phyloP scores from a whole-genome alignment of 1,284 basidiomycete species.

The Stygiomarasmius scandens region DNA sequence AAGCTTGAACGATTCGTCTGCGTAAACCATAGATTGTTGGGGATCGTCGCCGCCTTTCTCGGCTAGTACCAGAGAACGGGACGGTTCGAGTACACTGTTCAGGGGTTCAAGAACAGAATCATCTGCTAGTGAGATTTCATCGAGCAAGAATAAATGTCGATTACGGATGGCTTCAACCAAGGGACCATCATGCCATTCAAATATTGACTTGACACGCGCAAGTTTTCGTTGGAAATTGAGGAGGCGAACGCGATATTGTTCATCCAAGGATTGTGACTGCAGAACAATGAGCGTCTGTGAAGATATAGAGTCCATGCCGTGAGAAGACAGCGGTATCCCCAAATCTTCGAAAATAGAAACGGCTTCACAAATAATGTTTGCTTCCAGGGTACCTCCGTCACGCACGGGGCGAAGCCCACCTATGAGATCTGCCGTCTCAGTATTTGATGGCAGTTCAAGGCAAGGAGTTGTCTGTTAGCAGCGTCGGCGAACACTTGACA shows the following conservation, averaged over 20 bases:
- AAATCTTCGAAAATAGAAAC: constrained; percentile 40
- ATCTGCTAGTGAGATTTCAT: constrained; percentile 98
- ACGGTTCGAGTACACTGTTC: constrained; percentile 95
- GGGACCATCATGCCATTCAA: constrained; percentile 97
- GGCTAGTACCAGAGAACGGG: constrained; percentile 88
- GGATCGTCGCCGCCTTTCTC: constrained; percentile 85
- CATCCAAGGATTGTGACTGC: constrained; percentile 34
- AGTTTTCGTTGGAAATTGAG: constrained; percentile 46
- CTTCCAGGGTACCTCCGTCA: constrained; percentile 62
- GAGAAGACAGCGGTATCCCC: constrained; percentile 35
- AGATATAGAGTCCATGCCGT: constrained; percentile 39
- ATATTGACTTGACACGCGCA: constrained; percentile 69
- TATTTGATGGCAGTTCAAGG: constrained; percentile 97
- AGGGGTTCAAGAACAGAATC: constrained; percentile 97
- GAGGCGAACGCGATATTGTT: constrained; percentile 35
- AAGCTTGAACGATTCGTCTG: constrained; percentile 79
- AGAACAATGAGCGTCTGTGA: constrained; percentile 39
- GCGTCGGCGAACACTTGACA: constrained; percentile 88
- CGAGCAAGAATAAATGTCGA: constrained; percentile 89
- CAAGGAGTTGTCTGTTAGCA: constrained; percentile 64
- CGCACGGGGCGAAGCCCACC: constrained; percentile 94
- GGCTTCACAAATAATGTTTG: constrained; percentile 49
- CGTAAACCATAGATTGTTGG: constrained; percentile 70
- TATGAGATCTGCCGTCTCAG: constrained; percentile 97
- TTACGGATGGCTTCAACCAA: constrained; percentile 91